Base-by-base conservation (phyloP, 1,284 basidiomycete species). In the Pseudozyma hubeiensis region DNA sequence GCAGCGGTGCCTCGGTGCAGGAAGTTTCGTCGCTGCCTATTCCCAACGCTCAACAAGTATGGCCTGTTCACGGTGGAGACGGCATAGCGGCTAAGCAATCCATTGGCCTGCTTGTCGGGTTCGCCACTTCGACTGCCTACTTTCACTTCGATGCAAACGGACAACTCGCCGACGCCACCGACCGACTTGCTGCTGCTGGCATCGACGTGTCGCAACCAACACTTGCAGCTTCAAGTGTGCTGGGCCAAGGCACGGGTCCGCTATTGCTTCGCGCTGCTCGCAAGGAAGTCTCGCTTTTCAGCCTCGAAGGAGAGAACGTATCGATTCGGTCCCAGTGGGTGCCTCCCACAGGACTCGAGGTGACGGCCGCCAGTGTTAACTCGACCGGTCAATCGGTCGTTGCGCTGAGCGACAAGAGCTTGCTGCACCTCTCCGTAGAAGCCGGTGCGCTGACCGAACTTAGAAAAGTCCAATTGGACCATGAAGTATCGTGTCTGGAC, bases 1-100 rank as follows among this genome's bases (percentile, higher is more conserved):
- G 93, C 62, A 93, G 90, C 67, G 95, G 95, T 3, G 93, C 93
- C 0, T 91, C 93, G 58, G 90, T 96, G 77, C 87, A 90, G 54
- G 90, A 92, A 72, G 75, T 89, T 6, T 64, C 66, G 16, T 75
- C 61, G 29, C 31, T 56, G 48, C 54, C 49, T 1, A 37, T 75
- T 9, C 64, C 67, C 17, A 55, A 63, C 47, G 63, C 50, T 5
- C 53, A 60, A 11, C 55, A 61, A 2, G 43, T 75, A 16, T 75
- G 72, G 72, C 39, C 72, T 1, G 24, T 75, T 24, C 50, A 74
- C 29, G 54, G 51, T 4, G 63, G 62, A 4, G 19, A 9, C 24
- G 24, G 39, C 11, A 40, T 34, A 3, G 31, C 30, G n/a, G 39
- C 62, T 4, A 62, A 58, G 33, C 40, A 55, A 16, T 64, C 72